These are phyloP conservation scores for Lactuca sativa DNA, from an alignment of 129 eudicot species.

Conservation along the genomic window DNA sequence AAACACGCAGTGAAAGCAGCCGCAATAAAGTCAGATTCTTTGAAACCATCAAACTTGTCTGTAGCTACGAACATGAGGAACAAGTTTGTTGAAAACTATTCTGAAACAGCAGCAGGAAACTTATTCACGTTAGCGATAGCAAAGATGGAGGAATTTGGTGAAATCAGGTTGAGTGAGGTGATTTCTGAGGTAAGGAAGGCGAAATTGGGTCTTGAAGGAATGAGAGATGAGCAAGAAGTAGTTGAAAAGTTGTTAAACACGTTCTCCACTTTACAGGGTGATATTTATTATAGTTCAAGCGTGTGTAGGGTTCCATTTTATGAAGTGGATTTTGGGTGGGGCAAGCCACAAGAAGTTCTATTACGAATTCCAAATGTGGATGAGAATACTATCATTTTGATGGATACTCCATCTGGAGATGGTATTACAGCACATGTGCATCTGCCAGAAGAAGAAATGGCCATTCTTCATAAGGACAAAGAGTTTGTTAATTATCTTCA, in stretches of 20 bases:
- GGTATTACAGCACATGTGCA: constrained; percentile 21
- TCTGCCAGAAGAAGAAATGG: background rate
- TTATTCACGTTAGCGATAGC: background rate
- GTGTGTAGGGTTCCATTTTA: background rate
- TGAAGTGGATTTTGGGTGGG: constrained; percentile 21
- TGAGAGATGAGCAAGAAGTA: constrained; percentile 14
- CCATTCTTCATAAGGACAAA: constrained; percentile 11
- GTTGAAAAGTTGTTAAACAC: background rate
- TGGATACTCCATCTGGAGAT: constrained; percentile 21
- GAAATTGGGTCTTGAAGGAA: background rate
- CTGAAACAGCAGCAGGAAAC: constrained; percentile 16
- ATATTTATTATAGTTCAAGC: background rate
- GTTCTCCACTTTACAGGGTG: background rate
- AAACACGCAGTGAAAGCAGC: constrained; percentile 4
- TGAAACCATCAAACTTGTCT: constrained; percentile 7
- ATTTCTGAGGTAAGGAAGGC: constrained; percentile 8
- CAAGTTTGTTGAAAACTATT: no score
- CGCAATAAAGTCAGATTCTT: constrained; percentile 2
- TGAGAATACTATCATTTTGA: background rate
- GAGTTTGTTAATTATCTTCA: constrained; percentile 14
- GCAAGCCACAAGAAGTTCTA: constrained; percentile 10
- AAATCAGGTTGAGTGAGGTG: background rate
- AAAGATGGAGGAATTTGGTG: background rate
- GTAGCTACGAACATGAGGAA: background rate
- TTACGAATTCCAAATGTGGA: background rate